These are phyloP conservation scores for Cunninghamia lanceolata DNA, from an alignment of 75 land plant species.

Conservation along the genomic window DNA sequence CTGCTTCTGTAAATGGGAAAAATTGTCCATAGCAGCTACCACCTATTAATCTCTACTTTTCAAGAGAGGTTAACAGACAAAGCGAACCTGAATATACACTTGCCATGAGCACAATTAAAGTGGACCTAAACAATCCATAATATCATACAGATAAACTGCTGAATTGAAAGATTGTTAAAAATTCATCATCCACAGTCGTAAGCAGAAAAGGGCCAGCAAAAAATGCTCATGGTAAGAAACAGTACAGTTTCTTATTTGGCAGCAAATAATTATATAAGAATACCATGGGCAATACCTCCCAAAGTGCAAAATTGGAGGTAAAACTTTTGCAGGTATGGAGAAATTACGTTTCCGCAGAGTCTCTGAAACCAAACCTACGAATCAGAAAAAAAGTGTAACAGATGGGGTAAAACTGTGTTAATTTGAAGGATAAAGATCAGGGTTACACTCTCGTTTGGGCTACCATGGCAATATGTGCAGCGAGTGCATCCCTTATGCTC, in stretches of 20 bases:
- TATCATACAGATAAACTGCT: background rate
- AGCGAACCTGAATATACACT: background rate
- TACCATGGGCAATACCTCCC: background rate
- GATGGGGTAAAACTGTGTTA: background rate
- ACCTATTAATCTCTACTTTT: background rate
- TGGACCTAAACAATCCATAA: background rate
- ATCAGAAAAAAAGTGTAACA: background rate
- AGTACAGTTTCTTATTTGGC: background rate
- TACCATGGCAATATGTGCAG: constrained; percentile 26
- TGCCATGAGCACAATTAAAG: background rate
- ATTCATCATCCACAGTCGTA: background rate
- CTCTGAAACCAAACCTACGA: background rate
- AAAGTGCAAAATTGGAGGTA: background rate
- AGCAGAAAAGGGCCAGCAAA: background rate
- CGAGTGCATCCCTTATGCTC: constrained; percentile 45
- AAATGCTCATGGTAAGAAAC: background rate
- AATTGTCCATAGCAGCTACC: background rate
- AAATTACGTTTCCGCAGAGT: background rate
- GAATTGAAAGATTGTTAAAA: background rate
- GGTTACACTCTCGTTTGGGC: background rate
- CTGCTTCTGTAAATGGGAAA: background rate
- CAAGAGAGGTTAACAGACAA: background rate
- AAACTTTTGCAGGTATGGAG: background rate
- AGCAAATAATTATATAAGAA: background rate
- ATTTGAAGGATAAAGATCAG: background rate